Evolutionary conservation across 768 basidiomycete genomes (phyloP).

Genomic region (Cyclocybe aegerita): DNA sequence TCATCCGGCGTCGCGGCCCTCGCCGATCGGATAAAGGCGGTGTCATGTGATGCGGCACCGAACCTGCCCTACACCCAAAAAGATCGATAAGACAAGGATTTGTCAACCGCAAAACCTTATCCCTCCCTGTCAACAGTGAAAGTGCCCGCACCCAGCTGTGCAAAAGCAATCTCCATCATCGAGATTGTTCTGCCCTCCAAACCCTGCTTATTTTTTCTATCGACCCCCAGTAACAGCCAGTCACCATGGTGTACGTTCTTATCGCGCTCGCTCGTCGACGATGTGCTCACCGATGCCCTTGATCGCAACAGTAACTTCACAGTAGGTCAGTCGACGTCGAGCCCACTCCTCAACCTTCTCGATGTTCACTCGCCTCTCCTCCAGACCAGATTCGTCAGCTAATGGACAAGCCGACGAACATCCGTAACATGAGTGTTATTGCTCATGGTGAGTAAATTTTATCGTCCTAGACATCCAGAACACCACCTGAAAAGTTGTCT

Average conservation of each 20-base stretch:
- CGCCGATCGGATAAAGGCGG: neutral
- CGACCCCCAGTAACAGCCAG: slow-evolving; percentile 41
- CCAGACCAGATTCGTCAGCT: slow-evolving; percentile 83
- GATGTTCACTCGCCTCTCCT: slow-evolving; percentile 14
- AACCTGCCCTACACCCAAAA: slow-evolving; percentile 36
- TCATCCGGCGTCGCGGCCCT: neutral
- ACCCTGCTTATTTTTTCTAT: slow-evolving; percentile 19
- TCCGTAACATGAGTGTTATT: slow-evolving; percentile 94
- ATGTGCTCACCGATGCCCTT: slow-evolving; percentile 29
- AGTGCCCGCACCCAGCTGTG: slow-evolving; percentile 28
- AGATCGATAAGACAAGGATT: slow-evolving; percentile 43
- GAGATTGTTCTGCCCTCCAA: slow-evolving; percentile 24
- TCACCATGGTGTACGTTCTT: slow-evolving; percentile 79
- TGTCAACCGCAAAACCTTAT: slow-evolving; percentile 37
- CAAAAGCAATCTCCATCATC: slow-evolving; percentile 29
- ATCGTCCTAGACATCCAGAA: slow-evolving; percentile 3
- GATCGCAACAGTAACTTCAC: slow-evolving; percentile 75
- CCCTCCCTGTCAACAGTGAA: slow-evolving; percentile 36
- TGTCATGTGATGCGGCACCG: slow-evolving; percentile 17
- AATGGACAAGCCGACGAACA: slow-evolving; percentile 90
- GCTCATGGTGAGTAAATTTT: slow-evolving; percentile 70
- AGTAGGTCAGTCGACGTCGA: slow-evolving; percentile 56
- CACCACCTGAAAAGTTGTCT: slow-evolving; percentile 2
- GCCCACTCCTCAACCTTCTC: neutral
- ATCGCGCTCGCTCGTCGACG: slow-evolving; percentile 3